phyloP scores from a whole-genome alignment of 306 rosid genomes.

The Medicago lupulina region DNA sequence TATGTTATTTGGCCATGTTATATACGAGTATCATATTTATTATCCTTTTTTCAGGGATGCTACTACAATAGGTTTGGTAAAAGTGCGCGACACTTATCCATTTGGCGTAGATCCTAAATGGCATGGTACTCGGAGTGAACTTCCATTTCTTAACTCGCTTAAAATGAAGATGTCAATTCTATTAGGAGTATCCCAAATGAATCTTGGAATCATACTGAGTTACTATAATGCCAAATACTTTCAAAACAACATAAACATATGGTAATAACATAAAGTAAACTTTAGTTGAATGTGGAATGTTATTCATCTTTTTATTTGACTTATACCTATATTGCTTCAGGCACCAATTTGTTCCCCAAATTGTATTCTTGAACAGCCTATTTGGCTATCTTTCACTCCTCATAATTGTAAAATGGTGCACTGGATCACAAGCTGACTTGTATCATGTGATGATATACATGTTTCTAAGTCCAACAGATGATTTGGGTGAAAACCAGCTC shows the following conservation, averaged over 20 bases:
- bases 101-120: conserved; percentile 97
- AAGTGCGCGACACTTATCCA: conserved; percentile 80
- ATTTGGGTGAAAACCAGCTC: conserved; percentile 88
- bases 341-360: conserved; percentile 91
- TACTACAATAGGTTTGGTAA: conserved; percentile 72
- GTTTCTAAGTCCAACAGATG: conserved; percentile 92
- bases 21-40: conserved; percentile 3
- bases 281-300: conserved; percentile 12
- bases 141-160: conserved; percentile 95
- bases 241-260: conserved; percentile 59
- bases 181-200: conserved; percentile 94
- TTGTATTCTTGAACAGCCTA: conserved; percentile 85
- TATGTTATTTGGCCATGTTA: conserved; percentile 3
- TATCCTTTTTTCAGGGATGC: conserved; percentile 60
- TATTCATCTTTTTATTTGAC: conserved; percentile 8
- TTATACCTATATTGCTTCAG: conserved; percentile 56
- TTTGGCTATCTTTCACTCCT: conserved; percentile 91
- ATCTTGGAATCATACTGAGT: conserved; percentile 88
- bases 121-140: conserved; percentile 93
- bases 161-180: conserved; percentile 99
- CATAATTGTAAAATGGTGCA: conserved; percentile 84
- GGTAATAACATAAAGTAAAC: conserved; percentile 49
- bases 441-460: conserved; percentile 97
- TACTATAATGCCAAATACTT: conserved; percentile 78
- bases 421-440: conserved; percentile 87